phyloP scores from a whole-genome alignment of 306 rosid genomes.

The Erythrophleum fordii region DNA sequence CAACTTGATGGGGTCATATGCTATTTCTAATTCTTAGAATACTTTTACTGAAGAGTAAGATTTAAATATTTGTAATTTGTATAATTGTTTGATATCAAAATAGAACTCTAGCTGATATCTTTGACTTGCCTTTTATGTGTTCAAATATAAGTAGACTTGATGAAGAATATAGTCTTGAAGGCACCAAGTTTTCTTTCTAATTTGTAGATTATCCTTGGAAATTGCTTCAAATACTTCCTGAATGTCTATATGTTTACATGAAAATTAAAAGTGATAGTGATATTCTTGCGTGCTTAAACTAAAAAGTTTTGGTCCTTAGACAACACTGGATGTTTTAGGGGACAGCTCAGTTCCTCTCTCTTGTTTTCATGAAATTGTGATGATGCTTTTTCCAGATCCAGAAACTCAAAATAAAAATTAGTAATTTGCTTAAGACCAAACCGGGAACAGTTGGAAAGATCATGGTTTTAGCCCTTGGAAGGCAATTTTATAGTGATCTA shows the following conservation, averaged over 20 bases:
- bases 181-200: conserved; percentile 4
- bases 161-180: not conserved
- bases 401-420: not conserved
- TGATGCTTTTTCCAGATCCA: not conserved
- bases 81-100: not conserved
- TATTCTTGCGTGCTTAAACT: conserved; percentile 1
- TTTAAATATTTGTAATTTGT: not conserved
- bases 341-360: not conserved
- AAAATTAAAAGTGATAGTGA: not conserved
- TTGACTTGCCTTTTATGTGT: not conserved
- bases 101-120: not conserved
- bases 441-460: conserved; percentile 18
- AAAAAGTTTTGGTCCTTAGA: not conserved
- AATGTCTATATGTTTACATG: conserved; percentile 24
- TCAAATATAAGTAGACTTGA: conserved; percentile 2
- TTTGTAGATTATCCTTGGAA: not conserved
- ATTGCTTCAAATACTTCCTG: conserved; percentile 3
- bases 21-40: not conserved
- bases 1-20: conserved; percentile 5
- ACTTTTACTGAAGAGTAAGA: conserved; percentile 11
- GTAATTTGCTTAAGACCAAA: not conserved
- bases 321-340: not conserved
- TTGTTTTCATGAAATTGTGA: not conserved
- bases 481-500: not conserved
- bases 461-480: not conserved